phyloP scores from a whole-genome alignment of 352 stramenopile species.

The Phytophthora constricta region DNA sequence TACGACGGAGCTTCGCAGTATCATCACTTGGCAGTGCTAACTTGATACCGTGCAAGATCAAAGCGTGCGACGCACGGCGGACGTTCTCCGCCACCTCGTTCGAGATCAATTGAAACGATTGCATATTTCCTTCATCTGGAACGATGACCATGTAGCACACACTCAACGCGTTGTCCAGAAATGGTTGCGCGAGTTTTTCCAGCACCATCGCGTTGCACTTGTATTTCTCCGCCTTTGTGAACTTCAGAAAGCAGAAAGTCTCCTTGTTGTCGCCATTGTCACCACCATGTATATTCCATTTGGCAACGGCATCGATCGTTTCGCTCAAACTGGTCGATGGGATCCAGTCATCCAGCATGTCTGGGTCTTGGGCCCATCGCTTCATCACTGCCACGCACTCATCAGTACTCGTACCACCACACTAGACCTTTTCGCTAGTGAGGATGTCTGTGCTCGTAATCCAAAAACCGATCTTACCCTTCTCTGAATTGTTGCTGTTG shows the following conservation, averaged over 20 bases:
- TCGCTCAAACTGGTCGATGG: conserved; percentile 8
- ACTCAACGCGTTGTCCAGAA: neutral
- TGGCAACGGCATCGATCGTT: conserved; percentile 14
- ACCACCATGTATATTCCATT: conserved; percentile 1
- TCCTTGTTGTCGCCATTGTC: no score
- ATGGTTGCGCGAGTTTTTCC: conserved; percentile 4
- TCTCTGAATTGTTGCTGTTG: neutral
- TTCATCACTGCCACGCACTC: conserved; percentile 6
- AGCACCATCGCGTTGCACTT: conserved; percentile 9
- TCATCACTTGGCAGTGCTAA: no score
- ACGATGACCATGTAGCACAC: conserved; percentile 10
- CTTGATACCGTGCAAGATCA: no score
- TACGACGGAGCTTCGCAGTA: no score
- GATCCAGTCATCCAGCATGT: conserved; percentile 14
- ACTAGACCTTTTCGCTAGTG: neutral
- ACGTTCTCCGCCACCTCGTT: no score
- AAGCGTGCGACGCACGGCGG: no score
- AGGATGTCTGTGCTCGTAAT: neutral
- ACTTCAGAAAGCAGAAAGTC: conserved; percentile 12
- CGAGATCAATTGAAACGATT: no score
- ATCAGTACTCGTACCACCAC: neutral
- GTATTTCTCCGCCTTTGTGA: conserved; percentile 3
- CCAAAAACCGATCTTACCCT: conserved; percentile 3
- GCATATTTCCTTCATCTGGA: neutral
- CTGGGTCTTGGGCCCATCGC: neutral